Base-by-base conservation (phyloP, 2,329 filamentous ascomycete species). In the Cytospora schulzeri region DNA sequence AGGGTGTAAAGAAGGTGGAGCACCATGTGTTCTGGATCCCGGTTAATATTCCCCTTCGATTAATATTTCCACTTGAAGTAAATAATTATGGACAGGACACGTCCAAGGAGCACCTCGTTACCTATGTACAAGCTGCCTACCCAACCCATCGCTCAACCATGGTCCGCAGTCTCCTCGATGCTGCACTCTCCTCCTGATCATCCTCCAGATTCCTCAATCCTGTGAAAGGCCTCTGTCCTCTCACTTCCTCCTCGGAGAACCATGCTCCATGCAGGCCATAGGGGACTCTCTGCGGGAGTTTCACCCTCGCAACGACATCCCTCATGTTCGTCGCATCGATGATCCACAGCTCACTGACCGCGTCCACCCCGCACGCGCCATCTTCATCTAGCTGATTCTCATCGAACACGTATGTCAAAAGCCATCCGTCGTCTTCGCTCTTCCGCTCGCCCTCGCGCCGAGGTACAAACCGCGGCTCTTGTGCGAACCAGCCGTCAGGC, bases 391-490 rank as follows among this genome's bases (percentile, higher is more conserved):
- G 76, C 71, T 91, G 88, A 1, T 80, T 78, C 69, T 91, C 89
- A 67, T 91, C 86, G 67, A 91, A 91, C 1, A 88, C 87, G 68
- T 90, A 91, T 54, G 85, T 88, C 5, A 91, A 76, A 0, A 91
- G 76, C 75, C 83, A 91, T 0, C 89, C 89, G 67, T 88, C 86
- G 68, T 91, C 88, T 71, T 91, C 89, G 0, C 69, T 72, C 0
- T 53, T 64, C 0, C 76, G 73, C 14, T 74, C 68, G 1, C 68
- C 53, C 15, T 55, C 58, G 9, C 29, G 35, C 1, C 82, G 75
- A 4, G 87, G 77, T 5, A 91, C 81, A 66, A 91, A 91, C 0
- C 85, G 81, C 1, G 88, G 83, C 73, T 91, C 89, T 71, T 91
- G 88, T 0, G 87, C 87, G 66, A 80, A 91, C 78, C 84, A 86